These are phyloP conservation scores for Epichloe uncinata DNA, from an alignment of 2,329 filamentous ascomycete species.

Conservation along the genomic window DNA sequence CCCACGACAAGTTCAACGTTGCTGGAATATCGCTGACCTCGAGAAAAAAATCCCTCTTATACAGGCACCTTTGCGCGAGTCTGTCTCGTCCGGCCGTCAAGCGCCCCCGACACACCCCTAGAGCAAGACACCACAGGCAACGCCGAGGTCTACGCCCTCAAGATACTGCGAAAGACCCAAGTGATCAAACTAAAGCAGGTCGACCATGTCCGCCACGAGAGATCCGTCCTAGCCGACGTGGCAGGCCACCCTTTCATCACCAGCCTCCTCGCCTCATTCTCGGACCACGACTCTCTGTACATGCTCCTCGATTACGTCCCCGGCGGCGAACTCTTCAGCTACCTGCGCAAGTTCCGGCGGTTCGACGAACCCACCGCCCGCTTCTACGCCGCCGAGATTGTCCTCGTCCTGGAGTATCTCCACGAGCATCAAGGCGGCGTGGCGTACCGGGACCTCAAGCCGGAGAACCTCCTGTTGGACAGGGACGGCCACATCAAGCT, in stretches of 20 bases:
- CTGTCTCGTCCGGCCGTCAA: slow-evolving; percentile 57
- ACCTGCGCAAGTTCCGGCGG: slow-evolving; percentile 61
- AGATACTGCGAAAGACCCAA: slow-evolving; percentile 60
- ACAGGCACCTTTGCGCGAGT: slow-evolving; percentile 70
- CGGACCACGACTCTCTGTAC: slow-evolving; percentile 65
- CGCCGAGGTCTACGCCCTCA: slow-evolving; percentile 58
- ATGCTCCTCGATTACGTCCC: slow-evolving; percentile 76
- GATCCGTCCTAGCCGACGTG: slow-evolving; percentile 62
- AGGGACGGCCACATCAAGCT: slow-evolving; percentile 67
- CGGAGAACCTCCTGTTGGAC: slow-evolving; percentile 70
- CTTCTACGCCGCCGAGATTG: slow-evolving; percentile 77
- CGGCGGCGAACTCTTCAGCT: slow-evolving; percentile 75
- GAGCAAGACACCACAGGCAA: slow-evolving; percentile 17
- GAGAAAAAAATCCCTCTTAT: neutral
- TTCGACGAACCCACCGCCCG: slow-evolving; percentile 68
- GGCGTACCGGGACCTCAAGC: slow-evolving; percentile 71
- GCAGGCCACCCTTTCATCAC: slow-evolving; percentile 77
- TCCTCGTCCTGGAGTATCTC: slow-evolving; percentile 66
- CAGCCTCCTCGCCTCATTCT: slow-evolving; percentile 63
- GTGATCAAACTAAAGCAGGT: slow-evolving; percentile 77
- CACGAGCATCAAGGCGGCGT: slow-evolving; percentile 67
- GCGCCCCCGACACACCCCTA: slow-evolving; percentile 24
- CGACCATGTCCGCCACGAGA: slow-evolving; percentile 76
- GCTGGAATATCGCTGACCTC: neutral
- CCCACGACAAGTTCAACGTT: neutral